A percentile compares a stretch with the other conserved stretches of the same genome.
phyloP scores from a whole-genome alignment of 2,329 filamentous ascomycete genomes.

The Cordyceps sp. region DNA sequence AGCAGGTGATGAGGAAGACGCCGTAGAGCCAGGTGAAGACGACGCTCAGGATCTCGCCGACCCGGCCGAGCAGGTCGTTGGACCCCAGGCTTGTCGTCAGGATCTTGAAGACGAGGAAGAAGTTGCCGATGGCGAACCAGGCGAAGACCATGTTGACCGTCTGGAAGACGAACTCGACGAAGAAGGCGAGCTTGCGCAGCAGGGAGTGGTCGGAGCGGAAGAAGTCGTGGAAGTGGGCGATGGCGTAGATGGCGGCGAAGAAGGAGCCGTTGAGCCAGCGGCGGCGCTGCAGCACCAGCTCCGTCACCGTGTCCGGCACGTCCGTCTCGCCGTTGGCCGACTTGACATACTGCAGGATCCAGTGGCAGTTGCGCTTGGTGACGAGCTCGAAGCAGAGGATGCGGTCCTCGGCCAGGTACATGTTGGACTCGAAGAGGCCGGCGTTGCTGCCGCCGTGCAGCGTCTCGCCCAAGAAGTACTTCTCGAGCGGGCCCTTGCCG shows the following conservation, averaged over 20 bases:
- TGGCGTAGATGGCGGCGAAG: slow-evolving; percentile 90
- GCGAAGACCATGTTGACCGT: slow-evolving; percentile 95
- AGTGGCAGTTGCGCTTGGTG: slow-evolving; percentile 90
- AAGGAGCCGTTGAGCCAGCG: slow-evolving; percentile 97
- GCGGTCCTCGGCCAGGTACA: slow-evolving; percentile 97
- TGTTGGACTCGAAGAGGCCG: slow-evolving; percentile 96
- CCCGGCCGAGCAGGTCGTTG: slow-evolving; percentile 51
- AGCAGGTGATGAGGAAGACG: slow-evolving; percentile 34
- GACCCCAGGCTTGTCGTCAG: slow-evolving; percentile 72
- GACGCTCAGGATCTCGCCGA: slow-evolving; percentile 67
- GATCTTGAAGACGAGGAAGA: slow-evolving; percentile 98
- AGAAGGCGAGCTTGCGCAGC: slow-evolving; percentile 73
- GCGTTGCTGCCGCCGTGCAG: slow-evolving; percentile 84
- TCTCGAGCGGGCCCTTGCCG: slow-evolving; percentile 48
- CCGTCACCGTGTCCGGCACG: slow-evolving; percentile 83
- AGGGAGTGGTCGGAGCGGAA: slow-evolving; percentile 85
- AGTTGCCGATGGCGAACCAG: slow-evolving; percentile 97
- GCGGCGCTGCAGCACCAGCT: slow-evolving; percentile 87
- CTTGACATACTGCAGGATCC: slow-evolving; percentile 97
- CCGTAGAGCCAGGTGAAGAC: slow-evolving; percentile 96
- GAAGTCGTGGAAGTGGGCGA: slow-evolving; percentile 91
- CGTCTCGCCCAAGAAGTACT: slow-evolving; percentile 94
- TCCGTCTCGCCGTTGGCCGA: slow-evolving; percentile 94
- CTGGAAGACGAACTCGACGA: slow-evolving; percentile 88
- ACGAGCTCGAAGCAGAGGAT: slow-evolving; percentile 98